Base-by-base conservation (phyloP, 768 basidiomycete genomes). In the Kwoniella bestiolae region DNA sequence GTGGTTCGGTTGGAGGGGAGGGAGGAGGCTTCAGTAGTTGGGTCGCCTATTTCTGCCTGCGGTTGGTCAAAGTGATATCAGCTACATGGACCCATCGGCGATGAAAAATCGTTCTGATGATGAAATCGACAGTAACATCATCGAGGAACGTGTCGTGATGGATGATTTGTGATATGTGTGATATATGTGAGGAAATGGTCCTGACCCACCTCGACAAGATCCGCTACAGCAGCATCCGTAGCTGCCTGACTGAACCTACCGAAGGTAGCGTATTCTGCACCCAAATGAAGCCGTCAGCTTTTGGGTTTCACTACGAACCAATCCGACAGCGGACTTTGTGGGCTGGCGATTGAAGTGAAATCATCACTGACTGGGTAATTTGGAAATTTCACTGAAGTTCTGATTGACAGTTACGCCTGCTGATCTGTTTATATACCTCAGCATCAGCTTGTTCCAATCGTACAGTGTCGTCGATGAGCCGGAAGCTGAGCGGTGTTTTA, bases 11-110 rank as follows among this genome's bases (percentile, higher is more conserved):
- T 68, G 0, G 72, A 57, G 29, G 67, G 62, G 31, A 70, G 53
- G 3, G 59, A 29, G 28, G 72, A 72, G 60, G 59, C 1, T 0
- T 79, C 72, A 62, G 63, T 63, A 2, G 74, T 72, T 2, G 80
- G 80, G 65, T 79, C 80, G 34, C 72, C 75, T 52, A 81, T 77
- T 63, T 81, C 80, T 49, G 80, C 80, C 79, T 70, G n/a, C n/a
- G n/a, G n/a, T n/a, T n/a, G n/a, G n/a, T n/a, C n/a, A n/a, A n/a
- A n/a, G n/a, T n/a, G n/a, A n/a, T n/a, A n/a, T n/a, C n/a, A n/a
- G n/a, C n/a, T n/a, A n/a, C n/a, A n/a, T n/a, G n/a, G n/a, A n/a
- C n/a, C n/a, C n/a, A n/a, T n/a, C n/a, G n/a, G n/a, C n/a, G n/a
- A n/a, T n/a, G n/a, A n/a, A n/a, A n/a, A n/a, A n/a, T n/a, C n/a